Evolutionary conservation across 306 rosid genomes (phyloP).

Genomic region (Geum urbanum): DNA sequence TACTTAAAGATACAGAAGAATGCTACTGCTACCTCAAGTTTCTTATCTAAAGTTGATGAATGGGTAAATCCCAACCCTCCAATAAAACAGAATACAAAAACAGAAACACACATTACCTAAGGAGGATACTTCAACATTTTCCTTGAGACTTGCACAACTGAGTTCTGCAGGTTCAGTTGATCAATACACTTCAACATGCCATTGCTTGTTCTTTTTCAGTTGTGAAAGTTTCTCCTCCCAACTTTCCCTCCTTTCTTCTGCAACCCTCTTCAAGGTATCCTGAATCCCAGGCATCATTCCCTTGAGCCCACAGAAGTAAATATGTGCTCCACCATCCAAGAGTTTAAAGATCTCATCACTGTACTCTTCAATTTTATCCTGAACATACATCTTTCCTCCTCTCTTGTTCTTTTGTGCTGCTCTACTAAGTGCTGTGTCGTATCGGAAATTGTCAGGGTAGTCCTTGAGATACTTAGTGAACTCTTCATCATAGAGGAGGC

Average conservation of each 20-base stretch:
- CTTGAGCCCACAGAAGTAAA: conserved; percentile 89
- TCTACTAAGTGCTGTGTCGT: conserved; percentile 71
- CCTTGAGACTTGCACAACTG: conserved; percentile 5
- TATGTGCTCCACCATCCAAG: conserved; percentile 86
- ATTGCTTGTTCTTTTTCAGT: conserved; percentile 94
- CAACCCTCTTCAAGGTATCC: conserved; percentile 85
- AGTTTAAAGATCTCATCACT: conserved; percentile 83
- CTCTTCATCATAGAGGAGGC: conserved; percentile 85
- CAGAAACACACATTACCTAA: conserved; percentile 22
- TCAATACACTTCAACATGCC: conserved; percentile 99
- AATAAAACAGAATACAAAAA: background rate
- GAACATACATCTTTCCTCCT: conserved; percentile 98
- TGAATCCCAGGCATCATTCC: conserved; percentile 99
- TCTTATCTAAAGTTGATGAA: conserved; percentile 27
- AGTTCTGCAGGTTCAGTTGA: conserved; percentile 8
- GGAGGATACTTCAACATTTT: background rate
- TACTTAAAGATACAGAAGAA: conserved; percentile 30
- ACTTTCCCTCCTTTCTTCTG: conserved; percentile 76
- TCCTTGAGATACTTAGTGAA: conserved; percentile 79
- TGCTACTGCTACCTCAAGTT: conserved; percentile 24
- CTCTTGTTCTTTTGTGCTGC: conserved; percentile 81
- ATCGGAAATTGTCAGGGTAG: conserved; percentile 78
- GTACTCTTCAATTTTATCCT: conserved; percentile 94
- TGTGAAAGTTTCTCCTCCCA: conserved; percentile 92
- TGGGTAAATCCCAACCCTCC: conserved; percentile 1